Conservation (phyloP, 352 stramenopile genomes). For the Pythium sukuiense region DNA sequence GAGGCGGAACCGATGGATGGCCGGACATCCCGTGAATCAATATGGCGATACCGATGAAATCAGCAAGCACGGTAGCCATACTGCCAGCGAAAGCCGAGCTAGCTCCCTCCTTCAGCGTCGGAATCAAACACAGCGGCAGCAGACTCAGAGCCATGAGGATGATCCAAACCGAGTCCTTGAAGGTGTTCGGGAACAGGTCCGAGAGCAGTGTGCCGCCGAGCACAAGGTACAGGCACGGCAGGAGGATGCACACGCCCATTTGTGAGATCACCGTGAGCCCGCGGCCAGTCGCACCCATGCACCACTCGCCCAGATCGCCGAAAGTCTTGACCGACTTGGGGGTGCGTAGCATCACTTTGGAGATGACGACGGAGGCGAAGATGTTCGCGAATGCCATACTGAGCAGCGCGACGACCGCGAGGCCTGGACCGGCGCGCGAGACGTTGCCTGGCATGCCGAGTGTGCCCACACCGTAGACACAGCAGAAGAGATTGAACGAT, state of each 20-base stretch:
- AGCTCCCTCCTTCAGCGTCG: slow-evolving; percentile 33
- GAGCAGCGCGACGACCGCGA: slow-evolving; percentile 24
- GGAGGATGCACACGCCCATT: slow-evolving; percentile 30
- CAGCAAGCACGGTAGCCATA: slow-evolving; percentile 31
- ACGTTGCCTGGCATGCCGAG: slow-evolving; percentile 39
- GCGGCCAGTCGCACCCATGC: slow-evolving; percentile 21
- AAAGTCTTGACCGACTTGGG: slow-evolving; percentile 31
- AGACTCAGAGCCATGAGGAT: slow-evolving; percentile 28
- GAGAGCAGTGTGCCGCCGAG: slow-evolving; percentile 27
- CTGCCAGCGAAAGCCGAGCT: slow-evolving; percentile 27
- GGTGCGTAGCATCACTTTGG: slow-evolving; percentile 29
- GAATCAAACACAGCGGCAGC: slow-evolving; percentile 28
- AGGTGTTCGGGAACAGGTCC: slow-evolving; percentile 26
- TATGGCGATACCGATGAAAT: slow-evolving; percentile 27
- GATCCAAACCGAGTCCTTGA: slow-evolving; percentile 28
- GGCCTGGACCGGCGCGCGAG: slow-evolving; percentile 24
- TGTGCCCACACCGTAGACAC: slow-evolving; percentile 37
- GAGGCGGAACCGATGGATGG: slow-evolving; percentile 17
- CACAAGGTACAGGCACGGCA: slow-evolving; percentile 42
- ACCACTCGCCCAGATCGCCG: slow-evolving; percentile 36
- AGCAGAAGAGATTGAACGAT: slow-evolving; percentile 29
- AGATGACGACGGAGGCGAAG: slow-evolving; percentile 29
- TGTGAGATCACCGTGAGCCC: slow-evolving; percentile 8
- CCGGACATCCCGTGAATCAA: slow-evolving; percentile 30
- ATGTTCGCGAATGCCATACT: slow-evolving; percentile 38